phyloP scores from a whole-genome alignment of 805 yeast genomes.

The Candida succiphila region DNA sequence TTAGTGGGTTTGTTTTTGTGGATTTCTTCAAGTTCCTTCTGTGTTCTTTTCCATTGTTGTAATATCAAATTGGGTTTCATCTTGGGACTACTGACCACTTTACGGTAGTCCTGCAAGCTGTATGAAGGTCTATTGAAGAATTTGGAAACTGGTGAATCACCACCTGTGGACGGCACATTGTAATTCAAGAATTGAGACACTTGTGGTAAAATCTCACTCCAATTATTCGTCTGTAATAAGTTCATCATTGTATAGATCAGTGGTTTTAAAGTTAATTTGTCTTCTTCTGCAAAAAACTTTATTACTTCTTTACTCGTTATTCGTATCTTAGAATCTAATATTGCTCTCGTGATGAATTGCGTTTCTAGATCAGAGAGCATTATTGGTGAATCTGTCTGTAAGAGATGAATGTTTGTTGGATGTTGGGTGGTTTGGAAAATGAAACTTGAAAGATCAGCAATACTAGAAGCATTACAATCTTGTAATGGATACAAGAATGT shows the following conservation, averaged over 20 bases:
- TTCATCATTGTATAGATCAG: background rate
- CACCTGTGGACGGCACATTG: background rate
- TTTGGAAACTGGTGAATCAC: background rate
- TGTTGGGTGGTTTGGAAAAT: conserved; percentile 6
- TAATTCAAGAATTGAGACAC: background rate
- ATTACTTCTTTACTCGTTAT: background rate
- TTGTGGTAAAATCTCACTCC: background rate
- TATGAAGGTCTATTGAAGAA: background rate
- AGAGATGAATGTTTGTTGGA: background rate
- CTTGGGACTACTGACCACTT: too few relatives aligned
- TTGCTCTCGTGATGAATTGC: background rate
- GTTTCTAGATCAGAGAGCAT: background rate
- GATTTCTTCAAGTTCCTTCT: too few relatives aligned
- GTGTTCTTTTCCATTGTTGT: too few relatives aligned
- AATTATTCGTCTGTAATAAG: background rate
- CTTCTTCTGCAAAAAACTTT: background rate
- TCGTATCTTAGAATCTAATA: background rate
- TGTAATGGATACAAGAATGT: conserved; percentile 12
- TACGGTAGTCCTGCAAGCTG: too few relatives aligned
- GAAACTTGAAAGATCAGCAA: conserved; percentile 7
- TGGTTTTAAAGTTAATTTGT: background rate
- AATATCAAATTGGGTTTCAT: too few relatives aligned
- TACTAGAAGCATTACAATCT: conserved; percentile 5
- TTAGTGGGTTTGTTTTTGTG: too few relatives aligned
- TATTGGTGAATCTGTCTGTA: background rate